Evolutionary conservation across 1,139 yeast genomes (phyloP).

Genomic region (Zhuliangozyma blackwelliae): DNA sequence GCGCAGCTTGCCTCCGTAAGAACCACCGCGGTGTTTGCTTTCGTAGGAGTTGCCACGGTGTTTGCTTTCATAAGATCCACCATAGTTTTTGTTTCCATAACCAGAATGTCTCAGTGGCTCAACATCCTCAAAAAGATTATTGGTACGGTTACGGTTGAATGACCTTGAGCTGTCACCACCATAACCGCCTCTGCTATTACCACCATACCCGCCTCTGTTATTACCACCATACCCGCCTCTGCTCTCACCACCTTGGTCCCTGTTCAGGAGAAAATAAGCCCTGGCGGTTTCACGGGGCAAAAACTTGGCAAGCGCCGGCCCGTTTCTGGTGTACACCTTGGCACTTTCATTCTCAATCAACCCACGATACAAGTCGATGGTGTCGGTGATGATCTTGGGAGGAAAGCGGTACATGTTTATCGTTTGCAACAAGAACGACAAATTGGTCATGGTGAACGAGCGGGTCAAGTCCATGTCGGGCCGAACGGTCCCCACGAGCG

Average conservation of each 20-base stretch:
- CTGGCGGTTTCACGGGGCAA: neutral
- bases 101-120: too few relatives aligned
- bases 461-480: constrained; percentile 11
- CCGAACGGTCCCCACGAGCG: constrained; percentile 11
- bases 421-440: constrained; percentile 32
- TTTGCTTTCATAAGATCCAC: too few relatives aligned
- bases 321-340: constrained; percentile 5
- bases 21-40: too few relatives aligned
- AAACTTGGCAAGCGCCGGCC: neutral
- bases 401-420: constrained; percentile 22
- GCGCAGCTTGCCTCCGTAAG: too few relatives aligned
- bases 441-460: constrained; percentile 22
- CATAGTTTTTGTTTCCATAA: too few relatives aligned
- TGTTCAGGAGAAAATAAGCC: constrained; percentile 5
- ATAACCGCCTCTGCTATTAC: neutral
- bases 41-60: too few relatives aligned
- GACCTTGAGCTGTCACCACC: too few relatives aligned
- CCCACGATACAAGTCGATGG: constrained; percentile 9
- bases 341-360: constrained; percentile 12
- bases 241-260: too few relatives aligned
- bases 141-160: too few relatives aligned
- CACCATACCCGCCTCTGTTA: neutral
- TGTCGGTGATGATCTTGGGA: constrained; percentile 6
- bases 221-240: constrained; percentile 1
- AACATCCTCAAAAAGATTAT: too few relatives aligned